Conservation (phyloP, 495 filamentous ascomycete genomes). For the Daldinia decipiens region DNA sequence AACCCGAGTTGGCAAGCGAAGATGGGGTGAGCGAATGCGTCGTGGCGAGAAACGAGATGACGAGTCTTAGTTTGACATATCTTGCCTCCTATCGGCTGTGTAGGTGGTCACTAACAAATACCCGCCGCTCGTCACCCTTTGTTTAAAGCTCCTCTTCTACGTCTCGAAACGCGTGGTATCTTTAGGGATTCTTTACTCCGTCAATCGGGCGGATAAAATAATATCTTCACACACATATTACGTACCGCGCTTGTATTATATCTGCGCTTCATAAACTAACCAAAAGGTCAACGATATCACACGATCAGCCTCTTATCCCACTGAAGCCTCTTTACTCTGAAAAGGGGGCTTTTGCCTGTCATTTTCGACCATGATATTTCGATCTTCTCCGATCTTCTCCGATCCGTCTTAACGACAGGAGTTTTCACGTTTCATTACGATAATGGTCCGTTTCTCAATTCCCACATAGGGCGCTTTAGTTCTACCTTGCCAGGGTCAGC, state of each 20-base stretch:
- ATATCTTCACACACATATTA: slow-evolving; percentile 22
- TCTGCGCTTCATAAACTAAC: slow-evolving; percentile 27
- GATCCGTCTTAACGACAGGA: background rate
- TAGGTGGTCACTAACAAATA: slow-evolving; percentile 14
- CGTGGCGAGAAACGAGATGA: slow-evolving; percentile 53
- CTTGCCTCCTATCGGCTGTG: background rate
- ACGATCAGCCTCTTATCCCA: slow-evolving; percentile 14
- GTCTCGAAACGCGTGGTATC: background rate
- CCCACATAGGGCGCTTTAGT: background rate
- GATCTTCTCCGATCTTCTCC: background rate
- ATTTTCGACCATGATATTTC: background rate
- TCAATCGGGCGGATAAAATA: slow-evolving; percentile 13
- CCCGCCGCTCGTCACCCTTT: background rate
- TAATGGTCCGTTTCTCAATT: slow-evolving; percentile 7
- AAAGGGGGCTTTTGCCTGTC: background rate
- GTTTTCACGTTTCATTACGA: slow-evolving; percentile 10
- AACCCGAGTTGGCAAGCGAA: slow-evolving; percentile 86
- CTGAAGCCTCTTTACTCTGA: background rate
- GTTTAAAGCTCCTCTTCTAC: slow-evolving; percentile 2
- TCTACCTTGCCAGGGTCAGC: slow-evolving; percentile 1
- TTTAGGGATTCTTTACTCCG: slow-evolving; percentile 10
- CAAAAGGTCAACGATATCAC: slow-evolving; percentile 26
- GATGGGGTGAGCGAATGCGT: slow-evolving; percentile 75
- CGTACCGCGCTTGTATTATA: slow-evolving; percentile 36
- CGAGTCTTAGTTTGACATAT: slow-evolving; percentile 34